Evolutionary conservation across 1,284 basidiomycete genomes (phyloP).

Genomic region (Inonotus obliquus): DNA sequence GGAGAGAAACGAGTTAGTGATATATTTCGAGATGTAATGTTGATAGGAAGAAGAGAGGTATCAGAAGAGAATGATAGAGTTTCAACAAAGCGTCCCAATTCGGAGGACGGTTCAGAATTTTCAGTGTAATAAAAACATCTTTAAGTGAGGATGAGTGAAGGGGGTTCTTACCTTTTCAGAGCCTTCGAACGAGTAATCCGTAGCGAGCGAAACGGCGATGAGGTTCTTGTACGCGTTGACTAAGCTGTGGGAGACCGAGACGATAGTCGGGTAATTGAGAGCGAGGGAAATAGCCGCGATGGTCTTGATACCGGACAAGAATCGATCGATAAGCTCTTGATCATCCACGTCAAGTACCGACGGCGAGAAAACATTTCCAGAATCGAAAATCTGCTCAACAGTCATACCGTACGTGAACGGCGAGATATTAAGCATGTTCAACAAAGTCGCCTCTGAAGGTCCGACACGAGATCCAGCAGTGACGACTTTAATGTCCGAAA

Average conservation of each 20-base stretch:
- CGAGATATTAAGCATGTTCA: constrained; percentile 99
- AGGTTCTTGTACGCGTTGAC: constrained; percentile 99
- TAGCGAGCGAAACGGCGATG: constrained; percentile 84
- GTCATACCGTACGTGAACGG: constrained; percentile 99
- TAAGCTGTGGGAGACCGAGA: constrained; percentile 89
- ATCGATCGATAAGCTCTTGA: constrained; percentile 84
- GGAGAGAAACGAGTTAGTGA: no score
- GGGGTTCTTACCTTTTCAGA: constrained; percentile 74
- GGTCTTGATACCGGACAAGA: constrained; percentile 91
- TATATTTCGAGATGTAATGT: no score
- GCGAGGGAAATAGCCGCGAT: constrained; percentile 96
- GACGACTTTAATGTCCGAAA: constrained; percentile 95
- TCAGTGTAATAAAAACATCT: constrained; percentile 54
- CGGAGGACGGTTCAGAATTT: constrained; percentile 66
- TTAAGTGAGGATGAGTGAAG: constrained; percentile 20
- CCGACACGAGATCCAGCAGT: constrained; percentile 91
- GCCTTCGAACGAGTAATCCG: constrained; percentile 95
- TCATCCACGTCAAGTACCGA: constrained; percentile 95
- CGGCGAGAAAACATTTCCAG: constrained; percentile 87
- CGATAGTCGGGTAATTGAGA: constrained; percentile 93
- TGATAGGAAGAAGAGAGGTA: constrained; percentile 24
- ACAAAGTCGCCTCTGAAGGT: constrained; percentile 92
- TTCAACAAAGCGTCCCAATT: constrained; percentile 41
- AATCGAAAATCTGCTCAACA: constrained; percentile 90
- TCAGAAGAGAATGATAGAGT: constrained; percentile 31